Conservation (phyloP, 2,329 filamentous ascomycete genomes). For the Knoxdaviesia proteae region DNA sequence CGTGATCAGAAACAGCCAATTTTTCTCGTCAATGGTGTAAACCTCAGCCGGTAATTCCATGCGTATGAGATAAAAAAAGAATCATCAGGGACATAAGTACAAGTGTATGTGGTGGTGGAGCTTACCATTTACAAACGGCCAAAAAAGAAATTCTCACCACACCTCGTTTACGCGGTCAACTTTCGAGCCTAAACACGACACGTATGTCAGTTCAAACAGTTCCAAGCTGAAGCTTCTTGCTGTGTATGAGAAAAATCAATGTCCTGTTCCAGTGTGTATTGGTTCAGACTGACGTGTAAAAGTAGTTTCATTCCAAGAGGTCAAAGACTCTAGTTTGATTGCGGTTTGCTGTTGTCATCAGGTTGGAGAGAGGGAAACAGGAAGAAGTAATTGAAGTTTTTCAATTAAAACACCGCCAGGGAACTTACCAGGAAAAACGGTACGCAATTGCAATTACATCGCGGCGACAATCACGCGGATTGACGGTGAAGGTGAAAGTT, state of each 20-base stretch:
- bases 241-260: too few species aligned
- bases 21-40: slow-evolving; percentile 48
- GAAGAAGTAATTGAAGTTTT: not conserved
- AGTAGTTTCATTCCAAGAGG: slow-evolving; percentile 61
- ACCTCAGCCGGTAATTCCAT: slow-evolving; percentile 94
- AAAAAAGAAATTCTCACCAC: too few species aligned
- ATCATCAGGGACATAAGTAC: slow-evolving; percentile 25
- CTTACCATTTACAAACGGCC: not conserved
- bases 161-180: too few species aligned
- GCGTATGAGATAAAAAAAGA: slow-evolving; percentile 44
- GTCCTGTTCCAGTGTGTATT: slow-evolving; percentile 1
- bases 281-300: slow-evolving; percentile 84
- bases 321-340: slow-evolving; percentile 99
- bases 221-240: too few species aligned
- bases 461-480: too few species aligned
- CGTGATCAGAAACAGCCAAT: slow-evolving; percentile 66
- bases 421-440: too few species aligned
- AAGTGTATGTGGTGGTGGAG: not conserved
- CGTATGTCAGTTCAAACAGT: too few species aligned
- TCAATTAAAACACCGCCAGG: too few species aligned
- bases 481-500: too few species aligned
- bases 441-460: too few species aligned
- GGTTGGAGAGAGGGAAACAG: slow-evolving; percentile 5
- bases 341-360: slow-evolving; percentile 76
- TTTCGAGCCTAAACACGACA: too few species aligned